Conservation (phyloP, 2,329 filamentous ascomycete genomes). For the Basipetospora chlamydospora region DNA sequence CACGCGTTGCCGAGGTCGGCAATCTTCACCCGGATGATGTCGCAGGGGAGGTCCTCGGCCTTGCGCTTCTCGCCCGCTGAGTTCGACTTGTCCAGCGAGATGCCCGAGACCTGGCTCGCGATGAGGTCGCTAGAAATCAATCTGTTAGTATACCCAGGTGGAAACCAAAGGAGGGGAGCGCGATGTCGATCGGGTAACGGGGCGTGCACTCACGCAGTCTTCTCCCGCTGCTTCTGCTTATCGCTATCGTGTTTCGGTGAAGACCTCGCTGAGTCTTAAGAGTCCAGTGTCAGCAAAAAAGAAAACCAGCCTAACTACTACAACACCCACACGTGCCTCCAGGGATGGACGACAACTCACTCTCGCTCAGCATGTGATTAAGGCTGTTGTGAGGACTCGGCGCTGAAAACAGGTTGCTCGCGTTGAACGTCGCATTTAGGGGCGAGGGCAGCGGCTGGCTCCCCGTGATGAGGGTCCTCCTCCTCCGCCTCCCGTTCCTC, state of each 20-base stretch:
- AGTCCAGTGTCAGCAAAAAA: not conserved
- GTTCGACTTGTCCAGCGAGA: slow-evolving; percentile 68
- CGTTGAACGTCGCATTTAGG: slow-evolving; percentile 80
- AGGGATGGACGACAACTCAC: too few species aligned
- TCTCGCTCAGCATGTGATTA: slow-evolving; percentile 70
- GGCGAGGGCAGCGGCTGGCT: slow-evolving; percentile 93
- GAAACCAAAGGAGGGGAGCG: not conserved
- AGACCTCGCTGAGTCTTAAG: too few species aligned
- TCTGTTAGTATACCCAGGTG: slow-evolving; percentile 2
- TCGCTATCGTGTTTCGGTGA: slow-evolving; percentile 24
- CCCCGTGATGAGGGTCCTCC: slow-evolving; percentile 89
- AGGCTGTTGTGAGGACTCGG: slow-evolving; percentile 59
- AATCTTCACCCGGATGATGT: slow-evolving; percentile 96
- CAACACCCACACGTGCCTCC: too few species aligned
- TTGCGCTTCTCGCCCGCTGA: slow-evolving; percentile 46
- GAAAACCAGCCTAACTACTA: too few species aligned
- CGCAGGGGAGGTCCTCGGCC: slow-evolving; percentile 40
- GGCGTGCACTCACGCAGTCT: slow-evolving; percentile 89
- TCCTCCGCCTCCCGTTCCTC: slow-evolving; percentile 75
- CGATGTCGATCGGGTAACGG: too few species aligned
- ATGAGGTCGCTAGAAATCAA: slow-evolving; percentile 55
- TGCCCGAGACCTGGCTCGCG: slow-evolving; percentile 85
- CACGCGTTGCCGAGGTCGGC: slow-evolving; percentile 96
- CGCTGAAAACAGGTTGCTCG: slow-evolving; percentile 53
- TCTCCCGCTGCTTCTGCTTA: slow-evolving; percentile 72